Evolutionary conservation across 2,329 filamentous ascomycete species (phyloP).

Genomic region (Epichloe uncinata): DNA sequence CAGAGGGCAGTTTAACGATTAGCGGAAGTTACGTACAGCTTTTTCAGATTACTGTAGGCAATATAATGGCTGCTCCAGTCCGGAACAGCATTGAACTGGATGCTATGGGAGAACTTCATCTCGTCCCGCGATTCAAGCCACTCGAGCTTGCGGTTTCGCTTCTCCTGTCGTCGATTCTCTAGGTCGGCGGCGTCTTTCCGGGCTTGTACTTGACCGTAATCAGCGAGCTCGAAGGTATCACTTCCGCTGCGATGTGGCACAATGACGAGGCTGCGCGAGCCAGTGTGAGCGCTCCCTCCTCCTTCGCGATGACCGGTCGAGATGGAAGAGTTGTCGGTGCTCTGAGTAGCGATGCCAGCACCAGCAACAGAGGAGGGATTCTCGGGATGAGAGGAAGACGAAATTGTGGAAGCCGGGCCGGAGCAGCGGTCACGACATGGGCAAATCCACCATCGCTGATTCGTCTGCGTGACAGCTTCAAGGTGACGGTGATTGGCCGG

Average conservation of each 20-base stretch:
- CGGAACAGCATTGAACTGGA: slow-evolving; percentile 99
- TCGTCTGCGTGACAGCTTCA: neutral
- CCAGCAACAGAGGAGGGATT: slow-evolving; percentile 27
- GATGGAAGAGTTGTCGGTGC: slow-evolving; percentile 11
- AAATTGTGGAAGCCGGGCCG: slow-evolving; percentile 21
- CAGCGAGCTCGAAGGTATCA: slow-evolving; percentile 28
- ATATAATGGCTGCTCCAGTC: slow-evolving; percentile 99
- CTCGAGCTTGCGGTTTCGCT: slow-evolving; percentile 49
- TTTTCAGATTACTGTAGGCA: slow-evolving; percentile 97
- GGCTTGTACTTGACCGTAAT: slow-evolving; percentile 22
- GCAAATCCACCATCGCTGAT: neutral
- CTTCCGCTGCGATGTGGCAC: slow-evolving; percentile 1
- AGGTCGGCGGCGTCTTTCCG: slow-evolving; percentile 18
- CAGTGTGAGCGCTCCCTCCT: slow-evolving; percentile 21
- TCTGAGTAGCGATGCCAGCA: slow-evolving; percentile 12
- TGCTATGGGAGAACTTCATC: slow-evolving; percentile 99
- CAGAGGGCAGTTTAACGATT: neutral
- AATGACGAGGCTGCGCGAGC: slow-evolving; percentile 2
- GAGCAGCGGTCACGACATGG: neutral
- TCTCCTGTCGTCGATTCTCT: slow-evolving; percentile 24
- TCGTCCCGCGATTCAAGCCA: slow-evolving; percentile 64
- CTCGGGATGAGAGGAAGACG: slow-evolving; percentile 12
- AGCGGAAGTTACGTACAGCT: slow-evolving; percentile 53
- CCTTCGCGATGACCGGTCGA: slow-evolving; percentile 16
- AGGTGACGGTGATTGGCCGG: neutral